A percentile compares a stretch with the other conserved stretches of the same genome.
These are phyloP conservation scores for Microcos paniculata DNA, from an alignment of 345 rosid genomes.

Conservation along the genomic window DNA sequence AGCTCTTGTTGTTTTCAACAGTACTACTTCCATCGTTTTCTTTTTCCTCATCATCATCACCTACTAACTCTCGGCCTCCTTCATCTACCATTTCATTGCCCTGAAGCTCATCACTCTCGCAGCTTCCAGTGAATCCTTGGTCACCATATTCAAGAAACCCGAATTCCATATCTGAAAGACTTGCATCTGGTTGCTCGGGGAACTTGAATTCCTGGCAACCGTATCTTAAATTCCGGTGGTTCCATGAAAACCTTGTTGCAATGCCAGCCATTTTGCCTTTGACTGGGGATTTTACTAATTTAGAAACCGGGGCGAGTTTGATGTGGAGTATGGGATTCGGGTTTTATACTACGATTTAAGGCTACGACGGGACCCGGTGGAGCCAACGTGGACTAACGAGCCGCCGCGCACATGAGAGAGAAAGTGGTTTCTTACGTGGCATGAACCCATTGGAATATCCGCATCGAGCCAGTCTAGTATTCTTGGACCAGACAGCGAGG, in stretches of 20 bases:
- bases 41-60: conserved; percentile 25
- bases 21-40: conserved; percentile 2
- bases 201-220: conserved; percentile 15
- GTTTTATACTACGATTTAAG: conserved; percentile 16
- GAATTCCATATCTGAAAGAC: conserved; percentile 40
- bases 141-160: conserved; percentile 39
- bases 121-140: conserved; percentile 1
- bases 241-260: conserved; percentile 19
- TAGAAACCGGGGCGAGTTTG: neutral
- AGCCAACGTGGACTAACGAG: conserved; percentile 36
- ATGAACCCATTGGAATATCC: neutral
- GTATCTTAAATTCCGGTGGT: conserved; percentile 6
- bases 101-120: neutral
- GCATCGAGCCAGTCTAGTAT: neutral
- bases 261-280: neutral
- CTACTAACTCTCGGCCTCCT: conserved; percentile 1
- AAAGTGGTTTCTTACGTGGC: conserved; percentile 15
- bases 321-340: neutral
- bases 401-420: conserved; percentile 30
- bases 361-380: conserved; percentile 17
- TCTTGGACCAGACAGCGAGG: conserved; percentile 33
- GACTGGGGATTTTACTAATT: neutral
- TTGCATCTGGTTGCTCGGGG: conserved; percentile 10
- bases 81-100: conserved; percentile 11
- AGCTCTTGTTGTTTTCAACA: conserved; percentile 35